Percentiles rank a stretch among this genome's conserved stretches.
Evolutionary conservation across 2,329 filamentous ascomycete genomes (phyloP).

Genomic region (Diplodia intermedia): DNA sequence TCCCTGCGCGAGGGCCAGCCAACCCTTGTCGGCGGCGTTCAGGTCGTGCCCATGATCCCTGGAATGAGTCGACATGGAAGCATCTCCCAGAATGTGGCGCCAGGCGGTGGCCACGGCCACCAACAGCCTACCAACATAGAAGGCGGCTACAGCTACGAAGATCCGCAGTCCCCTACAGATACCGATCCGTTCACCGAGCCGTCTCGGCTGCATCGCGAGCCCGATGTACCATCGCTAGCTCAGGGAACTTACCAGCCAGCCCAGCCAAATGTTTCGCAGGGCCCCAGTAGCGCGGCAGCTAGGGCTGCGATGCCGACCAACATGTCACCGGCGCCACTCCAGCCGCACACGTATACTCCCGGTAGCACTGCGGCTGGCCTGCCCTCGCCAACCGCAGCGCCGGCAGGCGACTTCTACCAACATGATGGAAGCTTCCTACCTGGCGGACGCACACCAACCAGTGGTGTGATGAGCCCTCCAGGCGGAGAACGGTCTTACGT

Average conservation of each 20-base stretch:
- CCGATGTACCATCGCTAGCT: conserved; percentile 43
- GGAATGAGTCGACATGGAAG: conserved; percentile 65
- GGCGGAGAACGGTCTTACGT: conserved; percentile 45
- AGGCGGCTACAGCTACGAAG: conserved; percentile 58
- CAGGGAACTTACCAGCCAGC: conserved; percentile 39
- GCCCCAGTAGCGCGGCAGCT: conserved; percentile 1
- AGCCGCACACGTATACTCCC: conserved; percentile 27
- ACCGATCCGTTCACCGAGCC: conserved; percentile 68
- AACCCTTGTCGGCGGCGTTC: conserved; percentile 88
- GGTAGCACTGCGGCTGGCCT: conserved; percentile 26
- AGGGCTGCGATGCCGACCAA: conserved; percentile 9
- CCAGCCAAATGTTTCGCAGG: conserved; percentile 39
- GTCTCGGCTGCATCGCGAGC: conserved; percentile 39
- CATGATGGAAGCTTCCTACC: conserved; percentile 49
- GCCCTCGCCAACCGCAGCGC: conserved; percentile 37
- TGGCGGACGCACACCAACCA: conserved; percentile 25
- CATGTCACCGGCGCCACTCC: conserved; percentile 28
- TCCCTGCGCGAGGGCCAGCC: conserved; percentile 88
- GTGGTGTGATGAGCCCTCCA: conserved; percentile 18
- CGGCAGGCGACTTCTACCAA: conserved; percentile 47
- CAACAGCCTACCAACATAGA: conserved; percentile 38
- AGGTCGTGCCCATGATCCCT: conserved; percentile 91
- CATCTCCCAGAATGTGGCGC: conserved; percentile 49
- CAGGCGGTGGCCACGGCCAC: conserved; percentile 23
- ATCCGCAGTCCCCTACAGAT: conserved; percentile 61